These are phyloP conservation scores for Nothopassalora personata DNA, from an alignment of 2,329 filamentous ascomycete genomes.

Conservation along the genomic window DNA sequence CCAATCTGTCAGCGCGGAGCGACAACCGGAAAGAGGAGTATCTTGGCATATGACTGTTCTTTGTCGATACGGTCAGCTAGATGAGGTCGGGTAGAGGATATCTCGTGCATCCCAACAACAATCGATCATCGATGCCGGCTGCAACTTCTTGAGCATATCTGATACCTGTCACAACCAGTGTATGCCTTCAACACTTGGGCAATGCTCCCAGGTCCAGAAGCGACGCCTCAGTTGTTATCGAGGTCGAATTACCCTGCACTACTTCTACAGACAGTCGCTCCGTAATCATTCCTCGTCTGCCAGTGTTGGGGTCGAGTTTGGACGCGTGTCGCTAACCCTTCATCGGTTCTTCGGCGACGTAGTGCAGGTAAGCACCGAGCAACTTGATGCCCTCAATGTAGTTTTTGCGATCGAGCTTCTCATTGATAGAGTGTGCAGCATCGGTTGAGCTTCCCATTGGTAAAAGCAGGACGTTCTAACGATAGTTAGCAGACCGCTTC, in stretches of 20 bases:
- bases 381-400: slow-evolving; percentile 98
- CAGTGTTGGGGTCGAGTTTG: neutral
- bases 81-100: no score
- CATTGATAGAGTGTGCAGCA: slow-evolving; percentile 87
- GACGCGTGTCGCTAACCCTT: slow-evolving; percentile 6
- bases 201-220: neutral
- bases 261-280: neutral
- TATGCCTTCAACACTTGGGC: neutral
- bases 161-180: neutral
- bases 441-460: slow-evolving; percentile 98
- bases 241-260: neutral
- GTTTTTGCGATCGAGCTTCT: slow-evolving; percentile 94
- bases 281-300: neutral
- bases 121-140: neutral
- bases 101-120: no score
- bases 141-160: neutral
- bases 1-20: neutral
- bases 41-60: neutral
- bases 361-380: slow-evolving; percentile 89
- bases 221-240: neutral
- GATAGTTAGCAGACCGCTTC: neutral
- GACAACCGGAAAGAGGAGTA: neutral
- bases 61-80: neutral
- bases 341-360: slow-evolving; percentile 81
- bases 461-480: slow-evolving; percentile 78